Base-by-base conservation (phyloP, 1,284 basidiomycete species). In the Inonotus hispidus region DNA sequence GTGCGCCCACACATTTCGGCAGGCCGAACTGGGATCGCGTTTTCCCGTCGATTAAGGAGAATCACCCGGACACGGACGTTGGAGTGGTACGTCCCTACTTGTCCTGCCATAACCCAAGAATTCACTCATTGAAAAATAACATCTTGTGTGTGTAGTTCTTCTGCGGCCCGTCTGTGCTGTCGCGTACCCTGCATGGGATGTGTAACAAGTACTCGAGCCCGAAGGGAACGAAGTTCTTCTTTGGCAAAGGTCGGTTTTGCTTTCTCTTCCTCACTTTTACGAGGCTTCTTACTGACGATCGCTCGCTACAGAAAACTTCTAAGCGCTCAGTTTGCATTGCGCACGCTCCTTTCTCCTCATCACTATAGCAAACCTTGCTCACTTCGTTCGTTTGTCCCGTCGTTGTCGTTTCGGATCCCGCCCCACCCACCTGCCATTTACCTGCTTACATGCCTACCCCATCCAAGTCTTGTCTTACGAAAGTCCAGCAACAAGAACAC, bases 1-100 rank as follows among this genome's bases (percentile, higher is more conserved):
- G 91, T 25, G 87, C 93, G 0, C 93, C 93, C 0, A 96, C 93
- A n/a, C 93, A 95, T 74, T 96, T 90, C 71, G 93, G 93, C 25
- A 77, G 93, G 60, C 93, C 93, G n/a, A 93, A 95, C 72, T 95
- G 93, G 93, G 88, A 93, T 68, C 79, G 82, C 46, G 87, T 93
- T 23, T 95, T 93, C 73, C 73, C 79, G 47, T 86, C 85, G 8
- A 82, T 95, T 56, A 79, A 78, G 1, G 84, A 88, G 69, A 90
- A 87, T 71, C 93, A 95, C 68, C 83, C 87, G 0, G 87, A 90
- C 66, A 90, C 92, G 1, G 92, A 94, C 68, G 84, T 92, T 58
- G 92, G 92, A 55, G 90, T 93, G 71, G 85, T 87, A 71, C 47
- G 66, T 67, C 23, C 59, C 21, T 14, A 6, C 19, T n/a, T 43